These are phyloP conservation scores for Colletotrichum melonis DNA, from an alignment of 2,329 filamentous ascomycete genomes.

Conservation along the genomic window DNA sequence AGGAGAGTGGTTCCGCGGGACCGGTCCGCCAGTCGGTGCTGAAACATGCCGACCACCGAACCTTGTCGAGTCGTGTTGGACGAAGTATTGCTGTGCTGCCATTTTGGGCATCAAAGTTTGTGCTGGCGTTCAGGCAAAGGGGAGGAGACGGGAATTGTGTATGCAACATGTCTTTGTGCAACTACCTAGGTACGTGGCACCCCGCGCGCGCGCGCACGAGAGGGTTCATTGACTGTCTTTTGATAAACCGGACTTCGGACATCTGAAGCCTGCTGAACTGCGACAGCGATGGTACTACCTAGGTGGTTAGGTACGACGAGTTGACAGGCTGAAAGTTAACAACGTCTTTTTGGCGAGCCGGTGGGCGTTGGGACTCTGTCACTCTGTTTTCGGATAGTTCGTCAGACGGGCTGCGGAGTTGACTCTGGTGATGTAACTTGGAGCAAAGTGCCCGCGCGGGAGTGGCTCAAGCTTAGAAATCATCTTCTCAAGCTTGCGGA, in stretches of 20 bases:
- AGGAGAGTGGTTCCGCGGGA: slow-evolving; percentile 26
- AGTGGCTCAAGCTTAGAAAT: slow-evolving; percentile 32
- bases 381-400: background rate
- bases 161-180: background rate
- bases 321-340: background rate
- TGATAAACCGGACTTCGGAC: background rate
- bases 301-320: background rate
- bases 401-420: background rate
- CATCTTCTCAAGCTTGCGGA: background rate
- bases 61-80: slow-evolving; percentile 16
- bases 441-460: slow-evolving; percentile 25
- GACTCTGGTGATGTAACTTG: background rate
- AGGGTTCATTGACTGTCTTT: background rate
- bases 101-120: background rate
- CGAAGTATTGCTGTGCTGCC: background rate
- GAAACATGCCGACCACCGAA: slow-evolving; percentile 28
- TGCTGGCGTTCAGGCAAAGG: background rate
- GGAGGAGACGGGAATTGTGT: background rate
- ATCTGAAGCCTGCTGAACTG: background rate
- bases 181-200: background rate
- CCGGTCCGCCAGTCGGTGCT: slow-evolving; percentile 24
- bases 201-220: background rate
- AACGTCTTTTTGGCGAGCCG: background rate
- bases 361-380: background rate
- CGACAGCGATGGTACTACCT: background rate